Conservation (phyloP, 1,284 basidiomycete genomes). For the Ceratobasidium sp. region DNA sequence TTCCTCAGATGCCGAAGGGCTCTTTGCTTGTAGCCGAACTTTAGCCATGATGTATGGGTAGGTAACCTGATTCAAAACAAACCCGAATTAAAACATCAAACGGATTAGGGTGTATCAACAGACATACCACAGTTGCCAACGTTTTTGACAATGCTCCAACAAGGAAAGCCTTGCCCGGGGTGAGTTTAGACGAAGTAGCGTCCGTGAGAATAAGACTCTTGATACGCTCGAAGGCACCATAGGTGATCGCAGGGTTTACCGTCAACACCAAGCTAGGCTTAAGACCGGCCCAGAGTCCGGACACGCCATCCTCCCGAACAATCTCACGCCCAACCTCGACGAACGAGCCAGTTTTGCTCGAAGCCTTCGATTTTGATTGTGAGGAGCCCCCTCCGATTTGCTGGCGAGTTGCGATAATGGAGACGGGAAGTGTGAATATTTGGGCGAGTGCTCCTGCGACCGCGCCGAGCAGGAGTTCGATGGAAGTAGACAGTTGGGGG, state of each 20-base stretch:
- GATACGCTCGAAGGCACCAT: constrained; percentile 94
- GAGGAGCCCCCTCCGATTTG: constrained; percentile 74
- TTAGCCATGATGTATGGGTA: constrained; percentile 98
- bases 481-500: constrained; percentile 78
- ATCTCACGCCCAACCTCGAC: constrained; percentile 88
- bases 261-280: constrained; percentile 94
- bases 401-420: constrained; percentile 97
- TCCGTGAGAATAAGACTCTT: constrained; percentile 77
- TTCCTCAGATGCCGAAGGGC: constrained; percentile 53
- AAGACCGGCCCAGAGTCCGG: constrained; percentile 95
- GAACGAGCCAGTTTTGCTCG: constrained; percentile 75
- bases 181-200: constrained; percentile 68
- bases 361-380: constrained; percentile 31
- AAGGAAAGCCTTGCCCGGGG: constrained; percentile 85
- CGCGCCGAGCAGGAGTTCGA: constrained; percentile 91
- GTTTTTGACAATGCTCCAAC: constrained; percentile 97
- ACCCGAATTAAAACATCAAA: not conserved
- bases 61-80: constrained; percentile 71
- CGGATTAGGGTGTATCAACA: constrained; percentile 21
- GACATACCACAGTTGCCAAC: constrained; percentile 90
- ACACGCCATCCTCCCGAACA: constrained; percentile 90
- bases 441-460: constrained; percentile 95
- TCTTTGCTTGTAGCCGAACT: constrained; percentile 92
- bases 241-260: constrained; percentile 98
- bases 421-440: constrained; percentile 98